Base-by-base conservation (phyloP, 352 stramenopile genomes). In the Globisporangium megalacanthum region DNA sequence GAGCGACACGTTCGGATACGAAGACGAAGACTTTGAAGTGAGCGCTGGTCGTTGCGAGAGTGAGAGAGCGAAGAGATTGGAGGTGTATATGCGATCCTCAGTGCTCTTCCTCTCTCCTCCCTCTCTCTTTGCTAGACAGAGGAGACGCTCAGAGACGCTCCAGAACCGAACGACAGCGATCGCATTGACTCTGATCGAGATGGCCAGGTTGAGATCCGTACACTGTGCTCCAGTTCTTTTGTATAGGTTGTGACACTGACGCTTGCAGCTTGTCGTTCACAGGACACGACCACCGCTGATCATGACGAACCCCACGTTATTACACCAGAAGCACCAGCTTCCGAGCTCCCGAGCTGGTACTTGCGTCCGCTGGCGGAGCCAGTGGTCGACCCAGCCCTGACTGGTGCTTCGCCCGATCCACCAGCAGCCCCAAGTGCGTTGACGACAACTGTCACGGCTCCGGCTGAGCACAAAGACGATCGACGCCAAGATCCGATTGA, bases 11-110 rank as follows among this genome's bases (percentile, higher is more conserved):
- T 89, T 88, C 50, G 81, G 79, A 49, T 92, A 92, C 58, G 79
- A 82, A 42, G 75, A 92, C 17, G 81, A 89, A n/a, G 79, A 83
- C 45, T 88, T 89, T 61, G 81, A 92, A 65, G 75, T 74, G 58
- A 22, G 49, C 29, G 2, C 29, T 2, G 17, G 4, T 39, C 2
- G 9, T 1, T 13, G 42, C 25, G 25, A 29, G 25, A 29, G 25
- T 4, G 25, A 29, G 25, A 29, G 25, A 29, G 25, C 25, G 25
- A 29, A 29, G 25, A 29, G 25, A 29, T 4, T 29, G 25, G 25
- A 29, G 25, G 25, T 29, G 25, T 29, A 29, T 29, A 29, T 29
- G 25, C 25, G 25, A 29, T 29, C 25, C 25, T 29, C 25, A 29
- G 1, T 29, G 25, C 25, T 29, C 25, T 29, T 29, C 25, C 25